These are phyloP conservation scores for Dioscorea zingiberensis DNA, from an alignment of 106 monocot genomes.

Conservation along the genomic window DNA sequence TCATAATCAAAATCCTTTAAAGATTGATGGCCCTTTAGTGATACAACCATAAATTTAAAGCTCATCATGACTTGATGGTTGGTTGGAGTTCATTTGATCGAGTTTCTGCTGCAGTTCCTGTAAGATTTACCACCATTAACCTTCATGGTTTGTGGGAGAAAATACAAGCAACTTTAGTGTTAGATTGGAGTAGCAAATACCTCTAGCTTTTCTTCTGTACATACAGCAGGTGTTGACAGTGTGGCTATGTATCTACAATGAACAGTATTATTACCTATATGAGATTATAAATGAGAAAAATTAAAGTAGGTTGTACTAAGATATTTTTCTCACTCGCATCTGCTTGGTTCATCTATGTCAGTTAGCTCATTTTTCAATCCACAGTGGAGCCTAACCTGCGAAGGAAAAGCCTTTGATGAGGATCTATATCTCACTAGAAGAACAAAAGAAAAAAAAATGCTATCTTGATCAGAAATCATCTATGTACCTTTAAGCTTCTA, in stretches of 20 bases:
- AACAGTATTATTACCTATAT: neutral
- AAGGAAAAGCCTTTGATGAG: constrained; percentile 5
- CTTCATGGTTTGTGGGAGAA: neutral
- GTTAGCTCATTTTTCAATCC: constrained; percentile 84
- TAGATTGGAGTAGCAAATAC: constrained; percentile 16
- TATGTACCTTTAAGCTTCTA: constrained; percentile 82
- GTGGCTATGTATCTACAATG: constrained; percentile 64
- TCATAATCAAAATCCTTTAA: too few species aligned
- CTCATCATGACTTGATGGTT: constrained; percentile 50
- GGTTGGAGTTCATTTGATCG: constrained; percentile 37
- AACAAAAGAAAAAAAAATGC: neutral
- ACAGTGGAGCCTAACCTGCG: constrained; percentile 94
- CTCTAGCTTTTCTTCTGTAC: constrained; percentile 77
- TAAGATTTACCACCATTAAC: neutral
- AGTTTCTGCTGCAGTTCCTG: constrained; percentile 89
- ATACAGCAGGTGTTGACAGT: constrained; percentile 70
- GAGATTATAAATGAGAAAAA: neutral
- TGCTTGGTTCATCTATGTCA: constrained; percentile 91
- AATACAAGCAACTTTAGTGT: neutral
- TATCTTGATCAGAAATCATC: neutral
- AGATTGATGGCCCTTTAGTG: too few species aligned
- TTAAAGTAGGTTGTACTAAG: too few species aligned
- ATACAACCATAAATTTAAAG: constrained; percentile 22
- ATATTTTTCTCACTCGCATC: constrained; percentile 79
- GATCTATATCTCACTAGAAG: neutral